These are phyloP conservation scores for Neurospora hispaniola DNA, from an alignment of 495 filamentous ascomycete genomes.

Conservation along the genomic window DNA sequence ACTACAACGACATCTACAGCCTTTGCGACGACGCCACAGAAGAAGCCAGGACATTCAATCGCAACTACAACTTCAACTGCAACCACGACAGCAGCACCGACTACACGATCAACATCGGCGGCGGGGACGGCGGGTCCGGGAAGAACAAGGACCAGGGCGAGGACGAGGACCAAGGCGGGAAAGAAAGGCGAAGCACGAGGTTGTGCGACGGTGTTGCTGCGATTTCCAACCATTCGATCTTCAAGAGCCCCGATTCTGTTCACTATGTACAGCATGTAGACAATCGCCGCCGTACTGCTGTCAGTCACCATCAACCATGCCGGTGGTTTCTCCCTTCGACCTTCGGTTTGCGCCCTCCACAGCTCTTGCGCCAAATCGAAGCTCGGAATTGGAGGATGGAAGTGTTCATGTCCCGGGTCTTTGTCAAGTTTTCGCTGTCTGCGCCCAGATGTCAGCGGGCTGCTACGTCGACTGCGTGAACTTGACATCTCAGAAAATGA, in stretches of 20 bases:
- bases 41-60: background rate
- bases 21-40: background rate
- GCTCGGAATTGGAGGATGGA: background rate
- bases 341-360: background rate
- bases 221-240: background rate
- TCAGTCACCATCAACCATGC: constrained; percentile 9
- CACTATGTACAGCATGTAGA: constrained; percentile 16
- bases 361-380: background rate
- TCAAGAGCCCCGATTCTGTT: background rate
- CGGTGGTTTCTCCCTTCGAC: constrained; percentile 1
- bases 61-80: background rate
- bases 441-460: background rate
- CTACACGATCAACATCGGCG: background rate
- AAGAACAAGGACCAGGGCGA: background rate
- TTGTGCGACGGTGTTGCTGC: background rate
- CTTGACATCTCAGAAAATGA: background rate
- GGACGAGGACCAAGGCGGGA: background rate
- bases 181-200: background rate
- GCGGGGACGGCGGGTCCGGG: background rate
- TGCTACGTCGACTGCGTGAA: background rate
- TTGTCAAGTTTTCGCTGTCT: background rate
- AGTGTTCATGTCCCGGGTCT: background rate
- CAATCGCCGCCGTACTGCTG: background rate
- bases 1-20: background rate
- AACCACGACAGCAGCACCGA: background rate